Conservation (phyloP, 495 filamentous ascomycete genomes). For the Podospora pseudoanserina region DNA sequence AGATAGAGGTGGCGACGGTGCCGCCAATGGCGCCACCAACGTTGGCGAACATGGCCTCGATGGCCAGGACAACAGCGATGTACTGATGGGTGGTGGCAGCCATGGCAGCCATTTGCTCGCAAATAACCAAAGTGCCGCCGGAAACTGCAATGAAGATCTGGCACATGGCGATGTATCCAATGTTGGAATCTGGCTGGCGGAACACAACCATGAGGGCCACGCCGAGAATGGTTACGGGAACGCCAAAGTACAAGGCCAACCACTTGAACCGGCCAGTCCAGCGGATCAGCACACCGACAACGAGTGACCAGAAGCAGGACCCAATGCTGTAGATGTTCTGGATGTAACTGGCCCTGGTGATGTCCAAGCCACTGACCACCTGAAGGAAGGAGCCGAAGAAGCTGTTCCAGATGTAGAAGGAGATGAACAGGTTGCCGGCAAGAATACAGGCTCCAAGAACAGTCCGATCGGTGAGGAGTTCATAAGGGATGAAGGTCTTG, state of each 20-base stretch:
- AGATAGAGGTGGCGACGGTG: conserved; percentile 62
- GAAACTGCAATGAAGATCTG: conserved; percentile 76
- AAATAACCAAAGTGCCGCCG: conserved; percentile 57
- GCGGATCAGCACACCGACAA: conserved; percentile 56
- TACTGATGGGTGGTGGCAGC: conserved; percentile 62
- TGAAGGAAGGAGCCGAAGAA: conserved; percentile 67
- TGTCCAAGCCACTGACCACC: conserved; percentile 61
- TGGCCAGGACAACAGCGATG: conserved; percentile 61
- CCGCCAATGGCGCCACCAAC: conserved; percentile 65
- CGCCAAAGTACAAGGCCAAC: conserved; percentile 59
- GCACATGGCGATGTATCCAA: conserved; percentile 71
- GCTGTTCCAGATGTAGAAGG: conserved; percentile 64
- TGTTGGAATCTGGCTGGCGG: conserved; percentile 42
- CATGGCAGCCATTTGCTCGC: conserved; percentile 65
- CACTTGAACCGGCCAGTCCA: conserved; percentile 57
- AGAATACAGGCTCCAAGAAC: conserved; percentile 61
- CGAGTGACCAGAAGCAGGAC: conserved; percentile 58
- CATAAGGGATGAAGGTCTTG: conserved; percentile 56
- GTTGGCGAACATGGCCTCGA: conserved; percentile 57
- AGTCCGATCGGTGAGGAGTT: conserved; percentile 60
- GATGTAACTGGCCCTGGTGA: conserved; percentile 60
- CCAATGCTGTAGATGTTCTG: conserved; percentile 66
- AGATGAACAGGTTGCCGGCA: conserved; percentile 54
- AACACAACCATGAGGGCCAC: conserved; percentile 58
- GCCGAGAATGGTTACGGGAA: conserved; percentile 62